These are phyloP conservation scores for Calonectria crousiana DNA, from an alignment of 2,329 filamentous ascomycete genomes.

Conservation along the genomic window DNA sequence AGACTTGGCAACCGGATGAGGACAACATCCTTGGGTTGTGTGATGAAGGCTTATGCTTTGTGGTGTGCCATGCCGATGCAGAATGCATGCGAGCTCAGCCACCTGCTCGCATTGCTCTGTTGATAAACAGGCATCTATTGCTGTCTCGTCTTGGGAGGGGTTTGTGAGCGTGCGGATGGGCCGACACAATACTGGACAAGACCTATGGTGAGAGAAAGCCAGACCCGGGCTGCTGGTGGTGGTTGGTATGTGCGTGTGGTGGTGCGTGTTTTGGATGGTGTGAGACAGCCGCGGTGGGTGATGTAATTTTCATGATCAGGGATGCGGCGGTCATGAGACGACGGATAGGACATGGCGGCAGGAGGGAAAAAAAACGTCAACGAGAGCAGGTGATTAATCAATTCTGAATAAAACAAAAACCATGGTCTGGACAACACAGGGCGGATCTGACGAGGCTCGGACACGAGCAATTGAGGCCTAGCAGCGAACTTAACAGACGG, in stretches of 20 bases:
- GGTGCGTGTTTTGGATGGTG: slow-evolving; percentile 4
- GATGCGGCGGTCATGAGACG: slow-evolving; percentile 1
- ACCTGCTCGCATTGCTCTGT: slow-evolving; percentile 15
- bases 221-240: background rate
- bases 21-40: background rate
- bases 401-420: slow-evolving; percentile 6
- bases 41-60: slow-evolving; percentile 1
- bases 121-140: slow-evolving; percentile 13
- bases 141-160: background rate
- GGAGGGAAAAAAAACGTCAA: background rate
- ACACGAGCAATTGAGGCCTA: slow-evolving; percentile 2
- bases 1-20: slow-evolving; percentile 9
- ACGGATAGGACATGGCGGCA: background rate
- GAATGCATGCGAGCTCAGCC: slow-evolving; percentile 19
- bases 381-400: background rate
- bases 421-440: background rate
- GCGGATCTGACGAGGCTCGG: background rate
- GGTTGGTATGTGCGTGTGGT: background rate
- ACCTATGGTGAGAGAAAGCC: background rate
- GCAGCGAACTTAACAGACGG: background rate
- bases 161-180: background rate
- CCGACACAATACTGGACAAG: background rate
- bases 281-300: slow-evolving; percentile 9
- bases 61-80: slow-evolving; percentile 12
- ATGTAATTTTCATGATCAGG: slow-evolving; percentile 2